Percentiles rank a stretch among this genome's conserved stretches.
Conservation (phyloP, 1,284 basidiomycete genomes). For the Ustilago tritici region DNA sequence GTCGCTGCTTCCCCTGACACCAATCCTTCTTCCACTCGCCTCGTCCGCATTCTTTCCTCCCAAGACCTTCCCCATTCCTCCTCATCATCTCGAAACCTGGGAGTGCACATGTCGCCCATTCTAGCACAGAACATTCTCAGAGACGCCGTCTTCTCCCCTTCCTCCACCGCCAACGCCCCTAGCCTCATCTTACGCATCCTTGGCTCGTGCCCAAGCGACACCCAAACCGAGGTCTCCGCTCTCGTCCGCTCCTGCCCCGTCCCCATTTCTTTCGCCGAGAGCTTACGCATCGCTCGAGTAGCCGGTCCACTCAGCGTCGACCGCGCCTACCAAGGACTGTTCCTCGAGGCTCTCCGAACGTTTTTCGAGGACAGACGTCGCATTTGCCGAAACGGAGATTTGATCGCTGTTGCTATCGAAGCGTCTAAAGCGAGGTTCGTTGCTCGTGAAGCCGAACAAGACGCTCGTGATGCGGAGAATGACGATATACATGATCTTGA, state of each 20-base stretch:
- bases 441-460: constrained; percentile 47
- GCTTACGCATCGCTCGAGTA: constrained; percentile 82
- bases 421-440: constrained; percentile 69
- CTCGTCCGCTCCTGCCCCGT: constrained; percentile 54
- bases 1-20: constrained; percentile 72
- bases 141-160: constrained; percentile 30
- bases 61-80: constrained; percentile 16
- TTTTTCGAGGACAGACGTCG: constrained; percentile 77
- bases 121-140: constrained; percentile 59
- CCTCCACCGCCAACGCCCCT: neutral
- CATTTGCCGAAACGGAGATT: constrained; percentile 82
- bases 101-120: constrained; percentile 52
- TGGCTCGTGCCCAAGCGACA: constrained; percentile 20
- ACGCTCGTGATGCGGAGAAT: constrained; percentile 62
- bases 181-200: constrained; percentile 37
- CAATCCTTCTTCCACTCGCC: constrained; percentile 20
- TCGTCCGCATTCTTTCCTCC: constrained; percentile 55
- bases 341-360: constrained; percentile 77
- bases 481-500: constrained; percentile 63
- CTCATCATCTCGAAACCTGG: neutral
- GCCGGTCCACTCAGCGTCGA: constrained; percentile 83
- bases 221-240: constrained; percentile 42
- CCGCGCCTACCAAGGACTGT: constrained; percentile 79
- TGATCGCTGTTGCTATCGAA: constrained; percentile 81
- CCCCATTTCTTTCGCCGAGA: constrained; percentile 63